A percentile compares a stretch with the other conserved stretches of the same genome.
phyloP scores from a whole-genome alignment of 495 filamentous ascomycete species.

The Penicillium coffeae region DNA sequence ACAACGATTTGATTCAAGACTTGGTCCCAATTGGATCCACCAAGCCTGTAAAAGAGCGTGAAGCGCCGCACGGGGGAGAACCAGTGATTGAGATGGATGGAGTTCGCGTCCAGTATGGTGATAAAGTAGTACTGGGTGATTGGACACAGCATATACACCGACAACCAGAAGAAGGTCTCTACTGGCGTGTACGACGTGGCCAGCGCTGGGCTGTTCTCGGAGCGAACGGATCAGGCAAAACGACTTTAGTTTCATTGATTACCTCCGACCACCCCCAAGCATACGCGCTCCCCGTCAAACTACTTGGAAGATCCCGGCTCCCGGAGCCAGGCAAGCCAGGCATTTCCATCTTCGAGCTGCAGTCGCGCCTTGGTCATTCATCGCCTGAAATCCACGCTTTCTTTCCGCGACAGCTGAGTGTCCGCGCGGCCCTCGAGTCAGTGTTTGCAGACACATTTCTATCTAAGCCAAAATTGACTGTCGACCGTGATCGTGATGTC shows the following conservation, averaged over 20 bases:
- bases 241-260: constrained; percentile 85
- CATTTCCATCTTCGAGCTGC: constrained; percentile 87
- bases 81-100: constrained; percentile 81
- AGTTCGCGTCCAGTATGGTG: constrained; percentile 74
- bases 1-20: constrained; percentile 29
- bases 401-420: constrained; percentile 74
- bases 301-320: constrained; percentile 79
- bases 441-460: constrained; percentile 89
- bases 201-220: constrained; percentile 91
- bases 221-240: constrained; percentile 80
- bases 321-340: constrained; percentile 68
- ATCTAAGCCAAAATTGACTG: constrained; percentile 58
- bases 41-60: not conserved
- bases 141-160: constrained; percentile 62
- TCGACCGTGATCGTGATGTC: constrained; percentile 51
- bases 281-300: constrained; percentile 78
- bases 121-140: constrained; percentile 68
- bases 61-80: constrained; percentile 41
- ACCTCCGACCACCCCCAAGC: constrained; percentile 94
- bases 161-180: constrained; percentile 53
- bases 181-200: constrained; percentile 79
- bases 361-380: constrained; percentile 83
- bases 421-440: constrained; percentile 72
- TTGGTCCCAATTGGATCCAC: constrained; percentile 9
- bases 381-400: constrained; percentile 91